Conservation (phyloP, 305 asterid species). For the Plantago coronopus region DNA sequence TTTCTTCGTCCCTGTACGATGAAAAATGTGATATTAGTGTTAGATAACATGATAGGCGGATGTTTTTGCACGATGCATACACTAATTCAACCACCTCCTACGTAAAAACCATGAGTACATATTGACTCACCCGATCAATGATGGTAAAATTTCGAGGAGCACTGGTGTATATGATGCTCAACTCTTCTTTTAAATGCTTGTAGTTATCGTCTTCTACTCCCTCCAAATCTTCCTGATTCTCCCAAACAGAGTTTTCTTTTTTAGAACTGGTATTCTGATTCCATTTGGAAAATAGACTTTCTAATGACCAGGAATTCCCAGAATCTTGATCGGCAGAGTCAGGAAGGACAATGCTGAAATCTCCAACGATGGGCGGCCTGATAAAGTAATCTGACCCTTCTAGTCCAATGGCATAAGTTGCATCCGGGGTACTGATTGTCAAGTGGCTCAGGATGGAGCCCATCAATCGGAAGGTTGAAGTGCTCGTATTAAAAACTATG, state of each 20-base stretch:
- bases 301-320: constrained; percentile 29
- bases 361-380: constrained; percentile 40
- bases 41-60: not conserved
- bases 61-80: not conserved
- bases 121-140: constrained; percentile 59
- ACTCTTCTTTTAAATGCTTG: constrained; percentile 55
- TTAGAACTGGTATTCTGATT: constrained; percentile 19
- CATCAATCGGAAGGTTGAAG: constrained; percentile 31
- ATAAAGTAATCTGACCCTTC: constrained; percentile 56
- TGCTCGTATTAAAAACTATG: constrained; percentile 34
- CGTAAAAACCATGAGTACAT: not conserved
- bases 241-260: constrained; percentile 2
- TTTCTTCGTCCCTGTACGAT: constrained; percentile 66
- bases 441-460: constrained; percentile 67
- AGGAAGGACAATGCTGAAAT: constrained; percentile 59
- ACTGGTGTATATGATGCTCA: constrained; percentile 60
- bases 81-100: not conserved
- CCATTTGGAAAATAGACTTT: constrained; percentile 37
- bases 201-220: constrained; percentile 73
- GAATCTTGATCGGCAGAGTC: constrained; percentile 24
- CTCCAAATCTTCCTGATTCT: constrained; percentile 22
- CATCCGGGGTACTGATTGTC: constrained; percentile 73
- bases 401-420: constrained; percentile 61
- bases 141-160: constrained; percentile 65
- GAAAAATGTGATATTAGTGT: not conserved